These are phyloP conservation scores for Neurospora africana DNA, from an alignment of 495 filamentous ascomycete species.

Conservation along the genomic window DNA sequence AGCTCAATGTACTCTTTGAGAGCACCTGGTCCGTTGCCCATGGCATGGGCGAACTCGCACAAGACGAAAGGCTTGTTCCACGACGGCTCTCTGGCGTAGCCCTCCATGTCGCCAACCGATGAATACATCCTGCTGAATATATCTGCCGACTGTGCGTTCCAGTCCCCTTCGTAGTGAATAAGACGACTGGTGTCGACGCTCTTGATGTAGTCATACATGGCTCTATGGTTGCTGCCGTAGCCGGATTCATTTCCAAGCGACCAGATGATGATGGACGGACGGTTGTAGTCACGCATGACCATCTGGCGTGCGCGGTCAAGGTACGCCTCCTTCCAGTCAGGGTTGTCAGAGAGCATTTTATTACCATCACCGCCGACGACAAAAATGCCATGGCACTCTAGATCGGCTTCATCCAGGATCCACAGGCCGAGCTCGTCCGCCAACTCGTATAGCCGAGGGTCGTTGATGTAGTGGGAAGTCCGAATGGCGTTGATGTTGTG, in stretches of 20 bases:
- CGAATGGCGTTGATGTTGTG: slow-evolving; percentile 61
- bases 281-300: slow-evolving; percentile 58
- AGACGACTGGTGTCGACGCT: slow-evolving; percentile 44
- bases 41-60: slow-evolving; percentile 63
- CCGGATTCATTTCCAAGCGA: slow-evolving; percentile 63
- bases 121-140: slow-evolving; percentile 61
- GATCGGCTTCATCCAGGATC: slow-evolving; percentile 63
- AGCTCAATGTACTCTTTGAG: slow-evolving; percentile 59
- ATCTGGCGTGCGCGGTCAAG: slow-evolving; percentile 59
- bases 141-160: slow-evolving; percentile 48
- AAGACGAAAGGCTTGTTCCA: slow-evolving; percentile 51
- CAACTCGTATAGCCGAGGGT: slow-evolving; percentile 50
- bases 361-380: slow-evolving; percentile 37
- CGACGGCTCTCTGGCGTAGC: slow-evolving; percentile 26
- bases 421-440: slow-evolving; percentile 61
- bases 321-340: slow-evolving; percentile 57
- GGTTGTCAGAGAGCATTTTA: slow-evolving; percentile 51
- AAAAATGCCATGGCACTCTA: slow-evolving; percentile 63
- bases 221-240: slow-evolving; percentile 55
- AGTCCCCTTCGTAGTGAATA: slow-evolving; percentile 62
- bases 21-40: slow-evolving; percentile 65
- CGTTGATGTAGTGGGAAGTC: slow-evolving; percentile 55
- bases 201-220: slow-evolving; percentile 58
- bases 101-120: slow-evolving; percentile 36
- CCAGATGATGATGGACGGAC: slow-evolving; percentile 61